A percentile compares a stretch with the other conserved stretches of the same genome.
phyloP scores from a whole-genome alignment of 495 filamentous ascomycete species.

The Bacidia gigantensis region DNA sequence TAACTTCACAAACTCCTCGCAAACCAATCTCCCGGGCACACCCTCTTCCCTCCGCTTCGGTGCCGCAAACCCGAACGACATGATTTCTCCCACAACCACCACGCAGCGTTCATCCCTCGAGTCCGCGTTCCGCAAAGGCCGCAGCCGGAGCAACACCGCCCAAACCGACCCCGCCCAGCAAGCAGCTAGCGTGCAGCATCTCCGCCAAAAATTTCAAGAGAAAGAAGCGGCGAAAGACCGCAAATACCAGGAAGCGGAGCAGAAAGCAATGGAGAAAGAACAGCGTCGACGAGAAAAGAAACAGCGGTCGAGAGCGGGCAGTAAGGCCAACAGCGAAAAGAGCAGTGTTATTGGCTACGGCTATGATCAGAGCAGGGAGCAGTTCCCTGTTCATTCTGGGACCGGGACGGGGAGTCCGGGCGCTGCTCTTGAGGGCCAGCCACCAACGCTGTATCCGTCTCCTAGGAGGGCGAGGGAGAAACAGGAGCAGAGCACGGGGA shows the following conservation, averaged over 20 bases:
- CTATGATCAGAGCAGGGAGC: background rate
- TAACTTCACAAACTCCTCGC: conserved; percentile 31
- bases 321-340: conserved; percentile 18
- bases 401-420: no score
- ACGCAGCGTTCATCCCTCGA: conserved; percentile 41
- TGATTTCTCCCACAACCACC: conserved; percentile 30
- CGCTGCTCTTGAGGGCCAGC: background rate
- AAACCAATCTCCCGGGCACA: conserved; percentile 35
- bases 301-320: conserved; percentile 14
- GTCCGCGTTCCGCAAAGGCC: conserved; percentile 35
- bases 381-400: background rate
- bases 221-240: conserved; percentile 45
- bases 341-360: conserved; percentile 7
- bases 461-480: background rate
- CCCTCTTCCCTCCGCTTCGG: conserved; percentile 32
- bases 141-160: conserved; percentile 30
- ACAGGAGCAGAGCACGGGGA: conserved; percentile 4
- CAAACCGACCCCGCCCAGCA: conserved; percentile 37
- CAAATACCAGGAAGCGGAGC: conserved; percentile 33
- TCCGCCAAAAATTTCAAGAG: conserved; percentile 43
- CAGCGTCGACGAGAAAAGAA: conserved; percentile 25
- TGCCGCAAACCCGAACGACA: conserved; percentile 28
- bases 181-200: conserved; percentile 39
- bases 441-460: background rate
- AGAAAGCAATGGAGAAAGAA: conserved; percentile 32